Conservation (phyloP, 345 rosid species). For the Citrus unshiu region DNA sequence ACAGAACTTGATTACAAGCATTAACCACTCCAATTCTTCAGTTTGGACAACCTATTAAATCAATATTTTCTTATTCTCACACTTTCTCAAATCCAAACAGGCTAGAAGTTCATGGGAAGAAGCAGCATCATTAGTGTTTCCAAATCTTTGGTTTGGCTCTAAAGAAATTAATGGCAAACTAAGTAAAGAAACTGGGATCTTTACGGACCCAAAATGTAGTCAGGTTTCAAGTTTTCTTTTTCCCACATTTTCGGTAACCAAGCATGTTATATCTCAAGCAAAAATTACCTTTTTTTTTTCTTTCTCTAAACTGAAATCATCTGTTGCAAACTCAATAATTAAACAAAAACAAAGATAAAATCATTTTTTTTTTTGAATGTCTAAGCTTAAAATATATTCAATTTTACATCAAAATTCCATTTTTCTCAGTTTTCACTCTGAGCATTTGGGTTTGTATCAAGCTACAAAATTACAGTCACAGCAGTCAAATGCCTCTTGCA, state of each 20-base stretch:
- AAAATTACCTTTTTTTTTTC: neutral
- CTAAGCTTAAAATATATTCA: neutral
- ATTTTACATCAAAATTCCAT: neutral
- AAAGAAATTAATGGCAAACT: neutral
- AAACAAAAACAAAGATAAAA: neutral
- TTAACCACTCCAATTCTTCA: slow-evolving; percentile 2
- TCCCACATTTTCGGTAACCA: neutral
- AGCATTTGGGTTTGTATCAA: neutral
- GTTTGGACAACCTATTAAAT: neutral
- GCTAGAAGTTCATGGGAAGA: neutral
- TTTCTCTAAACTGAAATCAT: neutral
- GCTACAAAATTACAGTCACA: neutral
- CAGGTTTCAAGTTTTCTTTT: neutral
- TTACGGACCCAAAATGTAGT: neutral
- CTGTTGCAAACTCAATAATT: neutral
- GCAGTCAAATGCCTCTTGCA: neutral
- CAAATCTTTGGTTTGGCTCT: neutral
- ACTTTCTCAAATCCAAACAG: slow-evolving; percentile 7
- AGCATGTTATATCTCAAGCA: neutral
- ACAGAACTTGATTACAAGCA: neutral
- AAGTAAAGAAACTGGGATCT: neutral
- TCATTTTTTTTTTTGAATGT: neutral
- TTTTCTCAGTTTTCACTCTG: neutral
- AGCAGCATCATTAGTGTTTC: neutral
- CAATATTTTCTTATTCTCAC: neutral